Conservation (phyloP, 345 rosid genomes). For the Populus euphratica region DNA sequence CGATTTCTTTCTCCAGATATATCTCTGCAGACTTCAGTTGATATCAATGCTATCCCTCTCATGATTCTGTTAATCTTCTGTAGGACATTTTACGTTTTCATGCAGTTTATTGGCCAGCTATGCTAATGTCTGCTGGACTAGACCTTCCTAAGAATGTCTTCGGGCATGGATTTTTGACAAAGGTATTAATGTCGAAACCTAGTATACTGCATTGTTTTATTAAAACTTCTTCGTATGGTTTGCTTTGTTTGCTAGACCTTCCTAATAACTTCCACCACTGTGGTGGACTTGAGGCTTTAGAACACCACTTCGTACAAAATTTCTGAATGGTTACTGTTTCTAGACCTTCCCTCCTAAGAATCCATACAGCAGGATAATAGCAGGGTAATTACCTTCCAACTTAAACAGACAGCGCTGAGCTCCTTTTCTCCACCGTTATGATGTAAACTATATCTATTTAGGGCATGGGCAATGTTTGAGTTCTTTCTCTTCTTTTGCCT, state of each 20-base stretch:
- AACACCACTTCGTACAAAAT: too few species aligned
- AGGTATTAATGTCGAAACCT: constrained; percentile 39
- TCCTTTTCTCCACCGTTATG: too few species aligned
- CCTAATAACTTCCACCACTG: not conserved
- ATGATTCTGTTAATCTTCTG: constrained; percentile 13
- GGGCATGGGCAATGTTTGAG: not conserved
- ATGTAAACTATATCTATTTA: not conserved
- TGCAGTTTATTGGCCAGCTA: constrained; percentile 99
- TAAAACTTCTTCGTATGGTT: not conserved
- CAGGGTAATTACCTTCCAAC: too few species aligned
- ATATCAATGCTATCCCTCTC: not conserved
- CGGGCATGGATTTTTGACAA: constrained; percentile 95
- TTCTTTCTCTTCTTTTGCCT: not conserved
- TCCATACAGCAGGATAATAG: too few species aligned
- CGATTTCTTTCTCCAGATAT: not conserved
- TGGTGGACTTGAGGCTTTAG: not conserved
- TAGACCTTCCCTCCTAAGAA: too few species aligned
- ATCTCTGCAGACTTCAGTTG: not conserved
- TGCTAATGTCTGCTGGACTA: constrained; percentile 91
- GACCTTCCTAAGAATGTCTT: constrained; percentile 75
- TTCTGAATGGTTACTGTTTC: too few species aligned
- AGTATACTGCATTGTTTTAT: not conserved
- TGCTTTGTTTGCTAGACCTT: not conserved
- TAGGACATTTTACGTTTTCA: constrained; percentile 95
- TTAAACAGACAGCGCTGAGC: too few species aligned